These are phyloP conservation scores for Juglanconis sp. DNA, from an alignment of 2,329 filamentous ascomycete species.

Conservation along the genomic window DNA sequence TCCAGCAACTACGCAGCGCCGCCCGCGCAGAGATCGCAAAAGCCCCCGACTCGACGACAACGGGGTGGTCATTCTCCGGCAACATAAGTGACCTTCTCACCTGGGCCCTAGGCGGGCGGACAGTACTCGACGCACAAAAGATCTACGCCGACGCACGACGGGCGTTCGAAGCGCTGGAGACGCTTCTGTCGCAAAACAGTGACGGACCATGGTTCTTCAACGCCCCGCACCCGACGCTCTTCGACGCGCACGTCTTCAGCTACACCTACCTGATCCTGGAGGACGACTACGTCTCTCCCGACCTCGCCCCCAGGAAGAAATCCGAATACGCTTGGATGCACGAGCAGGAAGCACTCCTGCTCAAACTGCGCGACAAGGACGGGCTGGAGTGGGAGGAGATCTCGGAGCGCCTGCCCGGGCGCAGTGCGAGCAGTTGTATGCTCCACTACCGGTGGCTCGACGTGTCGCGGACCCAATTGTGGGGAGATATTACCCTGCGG, in stretches of 20 bases:
- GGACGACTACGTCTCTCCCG: slow-evolving; percentile 11
- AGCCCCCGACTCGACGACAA: slow-evolving; percentile 37
- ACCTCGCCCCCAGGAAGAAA: neutral
- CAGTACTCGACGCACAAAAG: slow-evolving; percentile 28
- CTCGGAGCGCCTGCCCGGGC: too few species aligned
- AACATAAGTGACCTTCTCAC: slow-evolving; percentile 10
- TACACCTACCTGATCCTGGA: slow-evolving; percentile 81
- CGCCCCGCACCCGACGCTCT: slow-evolving; percentile 58
- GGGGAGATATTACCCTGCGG: slow-evolving; percentile 53
- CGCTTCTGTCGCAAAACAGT: slow-evolving; percentile 32
- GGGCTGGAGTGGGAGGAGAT: slow-evolving; percentile 33
- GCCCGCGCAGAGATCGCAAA: slow-evolving; percentile 73
- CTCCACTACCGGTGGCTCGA: slow-evolving; percentile 43
- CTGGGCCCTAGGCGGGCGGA: slow-evolving; percentile 31
- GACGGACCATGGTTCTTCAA: slow-evolving; percentile 47
- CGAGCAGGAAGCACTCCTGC: too few species aligned
- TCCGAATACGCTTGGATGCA: too few species aligned
- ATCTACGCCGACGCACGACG: slow-evolving; percentile 42
- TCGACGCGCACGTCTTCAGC: slow-evolving; percentile 86
- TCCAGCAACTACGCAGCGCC: slow-evolving; percentile 66
- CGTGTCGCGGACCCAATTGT: neutral
- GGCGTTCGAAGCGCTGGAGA: slow-evolving; percentile 46
- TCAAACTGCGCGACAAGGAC: too few species aligned
- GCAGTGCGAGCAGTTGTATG: too few species aligned
- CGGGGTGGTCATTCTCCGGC: slow-evolving; percentile 3